Base-by-base conservation (phyloP, 179 eudicot genomes). In the Vitellaria paradoxa region DNA sequence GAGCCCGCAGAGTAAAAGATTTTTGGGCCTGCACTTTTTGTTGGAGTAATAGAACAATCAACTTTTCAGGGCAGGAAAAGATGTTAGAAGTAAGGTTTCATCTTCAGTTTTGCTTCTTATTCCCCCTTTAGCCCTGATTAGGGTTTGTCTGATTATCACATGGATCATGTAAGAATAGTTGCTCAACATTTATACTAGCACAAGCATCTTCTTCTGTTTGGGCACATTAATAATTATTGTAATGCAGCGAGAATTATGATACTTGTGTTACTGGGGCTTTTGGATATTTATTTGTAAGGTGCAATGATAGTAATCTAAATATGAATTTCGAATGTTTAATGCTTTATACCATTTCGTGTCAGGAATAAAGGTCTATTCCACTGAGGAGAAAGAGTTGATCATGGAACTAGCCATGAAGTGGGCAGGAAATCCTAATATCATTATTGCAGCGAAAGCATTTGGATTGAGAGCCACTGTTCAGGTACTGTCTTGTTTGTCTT, bases 381-480 rank as follows among this genome's bases (percentile, higher is more conserved):
- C 99, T 10, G 97, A 91, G 68, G 98, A 95, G 78, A 95, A 93
- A 82, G 98, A 95, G 87, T 75, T 95, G 82, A 95, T 95, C 45
- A 87, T 95, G 96, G 97, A 95, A 81, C 96, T 89, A 65, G 84
- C 85, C 62, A 49, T 95, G 73, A 95, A 90, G 82, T 95, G 99
- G 99, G 98, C 99, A 53, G 98, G 85, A 67, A 95, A 95, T 73
- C 98, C 98, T 59, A 90, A 95, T 81, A 69, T 95, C 75, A 69
- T 80, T 53, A 84, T 93, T 63, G 91, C 87, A 65, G 87, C 89
- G 24, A 91, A 90, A 82, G 99, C 98, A 70, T 95, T 91, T 82
- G 97, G 99, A 50, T 73, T 95, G 82, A 91, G 80, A 87, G 95
- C 95, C 76, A 95, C 95, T 18, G 97, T 86, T 70, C 99, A 95